Evolutionary conservation across 2,329 filamentous ascomycete species (phyloP).

Genomic region (Cladophialophora bantiana): DNA sequence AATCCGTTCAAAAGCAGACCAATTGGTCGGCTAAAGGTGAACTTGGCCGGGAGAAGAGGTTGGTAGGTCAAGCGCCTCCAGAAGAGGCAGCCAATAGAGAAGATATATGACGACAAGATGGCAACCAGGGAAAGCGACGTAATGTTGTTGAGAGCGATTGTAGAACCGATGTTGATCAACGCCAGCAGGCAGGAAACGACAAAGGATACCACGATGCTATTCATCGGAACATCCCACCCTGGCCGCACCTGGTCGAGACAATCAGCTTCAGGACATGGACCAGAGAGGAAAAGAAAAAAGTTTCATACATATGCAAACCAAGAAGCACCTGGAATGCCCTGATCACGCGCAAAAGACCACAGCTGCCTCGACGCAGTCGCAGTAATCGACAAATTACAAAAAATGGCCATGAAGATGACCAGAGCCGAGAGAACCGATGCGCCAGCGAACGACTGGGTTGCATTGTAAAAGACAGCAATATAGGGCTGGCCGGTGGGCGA

Average conservation of each 20-base stretch:
- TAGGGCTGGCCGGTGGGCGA: constrained; percentile 48
- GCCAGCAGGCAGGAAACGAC: constrained; percentile 55
- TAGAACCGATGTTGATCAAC: constrained; percentile 44
- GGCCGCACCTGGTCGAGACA: constrained; percentile 31
- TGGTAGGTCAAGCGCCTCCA: constrained; percentile 46
- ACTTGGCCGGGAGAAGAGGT: constrained; percentile 47
- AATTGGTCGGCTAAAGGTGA: constrained; percentile 47
- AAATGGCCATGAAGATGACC: constrained; percentile 45
- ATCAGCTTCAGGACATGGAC: not conserved
- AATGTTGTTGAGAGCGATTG: constrained; percentile 52
- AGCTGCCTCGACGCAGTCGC: constrained; percentile 50
- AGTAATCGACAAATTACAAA: constrained; percentile 45
- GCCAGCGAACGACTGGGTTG: constrained; percentile 45
- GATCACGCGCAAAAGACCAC: constrained; percentile 53
- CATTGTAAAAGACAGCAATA: constrained; percentile 48
- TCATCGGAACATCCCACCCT: constrained; percentile 39
- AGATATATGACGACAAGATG: constrained; percentile 51
- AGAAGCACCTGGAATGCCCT: constrained; percentile 48
- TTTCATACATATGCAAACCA: constrained; percentile 37
- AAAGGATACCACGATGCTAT: constrained; percentile 52
- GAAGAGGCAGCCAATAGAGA: constrained; percentile 47
- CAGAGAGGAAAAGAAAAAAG: constrained; percentile 29
- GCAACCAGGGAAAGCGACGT: constrained; percentile 50
- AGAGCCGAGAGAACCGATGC: constrained; percentile 46
- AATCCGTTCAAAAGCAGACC: constrained; percentile 51